These are phyloP conservation scores for Sporobolomyces roseus DNA, from an alignment of 768 basidiomycete genomes.

Conservation along the genomic window DNA sequence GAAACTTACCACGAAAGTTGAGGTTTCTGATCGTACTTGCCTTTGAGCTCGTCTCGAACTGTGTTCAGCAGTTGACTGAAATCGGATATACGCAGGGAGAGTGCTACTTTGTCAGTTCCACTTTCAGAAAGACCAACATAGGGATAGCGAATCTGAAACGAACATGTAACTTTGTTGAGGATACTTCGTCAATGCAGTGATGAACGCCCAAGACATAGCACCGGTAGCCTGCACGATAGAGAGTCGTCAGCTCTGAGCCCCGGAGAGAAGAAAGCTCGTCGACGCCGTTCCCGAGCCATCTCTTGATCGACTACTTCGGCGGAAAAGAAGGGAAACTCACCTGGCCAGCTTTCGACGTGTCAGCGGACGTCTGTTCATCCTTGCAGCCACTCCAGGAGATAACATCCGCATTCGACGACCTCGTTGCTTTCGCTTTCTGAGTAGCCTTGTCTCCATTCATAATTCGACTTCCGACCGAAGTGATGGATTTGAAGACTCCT, in stretches of 20 bases:
- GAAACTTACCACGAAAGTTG: conserved; percentile 41
- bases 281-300: neutral
- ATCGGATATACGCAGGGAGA: neutral
- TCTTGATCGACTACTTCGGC: no score
- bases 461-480: conserved; percentile 69
- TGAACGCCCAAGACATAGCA: conserved; percentile 52
- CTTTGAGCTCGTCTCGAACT: conserved; percentile 50
- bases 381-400: conserved; percentile 54
- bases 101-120: no score
- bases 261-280: no score
- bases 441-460: conserved; percentile 65
- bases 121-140: conserved; percentile 15
- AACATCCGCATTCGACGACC: conserved; percentile 77
- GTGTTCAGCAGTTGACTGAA: conserved; percentile 50
- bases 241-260: neutral
- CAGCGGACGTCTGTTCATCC: conserved; percentile 53
- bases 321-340: neutral
- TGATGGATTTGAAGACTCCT: conserved; percentile 69
- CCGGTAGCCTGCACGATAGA: conserved; percentile 50
- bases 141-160: conserved; percentile 42
- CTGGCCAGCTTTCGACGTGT: conserved; percentile 52
- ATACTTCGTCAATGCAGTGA: conserved; percentile 49
- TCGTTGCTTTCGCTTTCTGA: conserved; percentile 56
- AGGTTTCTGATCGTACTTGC: conserved; percentile 52
- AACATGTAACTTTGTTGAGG: conserved; percentile 50